phyloP scores from a whole-genome alignment of 2,329 filamentous ascomycete genomes.

The Leptoxyphium fumago region DNA sequence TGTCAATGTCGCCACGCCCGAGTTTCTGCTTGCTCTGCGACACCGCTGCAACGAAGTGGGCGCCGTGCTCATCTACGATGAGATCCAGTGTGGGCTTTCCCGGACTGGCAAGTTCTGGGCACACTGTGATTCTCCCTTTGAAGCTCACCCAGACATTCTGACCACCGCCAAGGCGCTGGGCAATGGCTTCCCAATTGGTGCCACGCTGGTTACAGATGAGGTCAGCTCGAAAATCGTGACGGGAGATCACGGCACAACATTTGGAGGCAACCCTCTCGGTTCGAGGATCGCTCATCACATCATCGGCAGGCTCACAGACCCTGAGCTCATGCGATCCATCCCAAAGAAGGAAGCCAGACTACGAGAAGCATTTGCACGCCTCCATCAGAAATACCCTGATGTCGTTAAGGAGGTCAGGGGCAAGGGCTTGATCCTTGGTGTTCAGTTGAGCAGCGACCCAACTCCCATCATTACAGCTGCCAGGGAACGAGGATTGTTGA shows the following conservation, averaged over 20 bases:
- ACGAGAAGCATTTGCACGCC: constrained; percentile 39
- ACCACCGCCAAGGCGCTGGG: constrained; percentile 93
- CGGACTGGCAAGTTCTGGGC: constrained; percentile 88
- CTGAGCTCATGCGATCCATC: constrained; percentile 55
- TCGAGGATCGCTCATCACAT: constrained; percentile 77
- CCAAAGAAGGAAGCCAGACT: constrained; percentile 50
- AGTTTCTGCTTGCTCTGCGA: constrained; percentile 75
- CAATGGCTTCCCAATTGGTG: constrained; percentile 91
- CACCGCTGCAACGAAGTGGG: constrained; percentile 73
- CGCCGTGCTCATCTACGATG: constrained; percentile 83
- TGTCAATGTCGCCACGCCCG: constrained; percentile 66
- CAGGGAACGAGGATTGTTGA: constrained; percentile 68
- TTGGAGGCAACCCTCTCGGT: constrained; percentile 81
- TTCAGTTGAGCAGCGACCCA: constrained; percentile 66
- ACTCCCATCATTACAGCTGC: constrained; percentile 67
- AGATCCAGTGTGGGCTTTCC: constrained; percentile 88
- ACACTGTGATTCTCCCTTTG: constrained; percentile 52
- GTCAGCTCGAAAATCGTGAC: constrained; percentile 56
- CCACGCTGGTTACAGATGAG: constrained; percentile 51
- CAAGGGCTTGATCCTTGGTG: constrained; percentile 68
- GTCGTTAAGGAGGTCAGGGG: constrained; percentile 69
- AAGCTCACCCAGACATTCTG: constrained; percentile 83
- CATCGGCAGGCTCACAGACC: constrained; percentile 58
- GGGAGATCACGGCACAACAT: constrained; percentile 88
- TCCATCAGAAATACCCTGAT: constrained; percentile 50